A percentile compares a stretch with the other conserved stretches of the same genome.
These are phyloP conservation scores for Aspergillus hortae DNA, from an alignment of 2,329 filamentous ascomycete genomes.

Conservation along the genomic window DNA sequence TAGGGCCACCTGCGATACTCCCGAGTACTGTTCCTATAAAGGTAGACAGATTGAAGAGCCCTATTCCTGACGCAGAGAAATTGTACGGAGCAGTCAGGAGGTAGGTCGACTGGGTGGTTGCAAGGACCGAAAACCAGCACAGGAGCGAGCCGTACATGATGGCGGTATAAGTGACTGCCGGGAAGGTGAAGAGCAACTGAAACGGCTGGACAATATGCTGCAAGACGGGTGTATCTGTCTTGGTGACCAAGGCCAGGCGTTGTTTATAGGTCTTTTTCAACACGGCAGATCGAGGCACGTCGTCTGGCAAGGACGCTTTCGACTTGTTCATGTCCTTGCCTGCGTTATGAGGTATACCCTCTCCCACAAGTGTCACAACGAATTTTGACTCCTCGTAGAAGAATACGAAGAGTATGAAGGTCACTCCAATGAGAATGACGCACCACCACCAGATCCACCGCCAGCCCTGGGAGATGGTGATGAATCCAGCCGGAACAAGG, in stretches of 20 bases:
- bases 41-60: conserved; percentile 37
- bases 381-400: conserved; percentile 42
- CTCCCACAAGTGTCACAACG: not conserved
- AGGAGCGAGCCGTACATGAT: conserved; percentile 39
- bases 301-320: not conserved
- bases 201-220: conserved; percentile 29
- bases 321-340: too few relatives aligned
- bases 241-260: conserved; percentile 36
- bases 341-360: not conserved
- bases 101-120: conserved; percentile 32
- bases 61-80: conserved; percentile 36
- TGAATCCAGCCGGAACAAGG: conserved; percentile 19
- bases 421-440: conserved; percentile 37
- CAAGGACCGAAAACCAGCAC: conserved; percentile 38
- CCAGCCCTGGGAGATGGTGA: conserved; percentile 44
- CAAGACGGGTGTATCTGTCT: conserved; percentile 10
- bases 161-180: conserved; percentile 46
- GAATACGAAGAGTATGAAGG: conserved; percentile 42
- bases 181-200: conserved; percentile 40
- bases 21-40: conserved; percentile 41
- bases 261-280: conserved; percentile 34
- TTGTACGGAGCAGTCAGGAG: conserved; percentile 40
- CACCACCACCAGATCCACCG: conserved; percentile 50
- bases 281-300: conserved; percentile 3
- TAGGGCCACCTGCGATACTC: conserved; percentile 27